Evolutionary conservation across 2,329 filamentous ascomycete species (phyloP).

Genomic region (Microsporum audouinii): DNA sequence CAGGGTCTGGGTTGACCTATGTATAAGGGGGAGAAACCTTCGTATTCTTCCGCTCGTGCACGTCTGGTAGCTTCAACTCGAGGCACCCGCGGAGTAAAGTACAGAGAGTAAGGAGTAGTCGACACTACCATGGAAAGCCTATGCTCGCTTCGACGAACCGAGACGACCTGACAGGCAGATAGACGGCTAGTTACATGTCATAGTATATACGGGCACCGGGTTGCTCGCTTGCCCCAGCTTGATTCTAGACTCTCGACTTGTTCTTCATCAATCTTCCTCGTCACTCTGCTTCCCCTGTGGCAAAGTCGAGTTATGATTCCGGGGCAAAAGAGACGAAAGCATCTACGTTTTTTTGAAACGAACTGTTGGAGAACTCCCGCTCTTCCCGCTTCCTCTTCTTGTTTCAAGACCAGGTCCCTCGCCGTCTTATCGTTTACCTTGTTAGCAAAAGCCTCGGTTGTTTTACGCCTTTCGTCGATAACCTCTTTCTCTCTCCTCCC

Average conservation of each 20-base stretch:
- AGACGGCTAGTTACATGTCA: neutral
- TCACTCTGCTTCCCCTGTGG: neutral
- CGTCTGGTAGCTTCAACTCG: neutral
- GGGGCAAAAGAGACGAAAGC: no score
- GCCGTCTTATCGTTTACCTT: neutral
- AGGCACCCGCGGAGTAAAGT: neutral
- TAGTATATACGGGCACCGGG: neutral
- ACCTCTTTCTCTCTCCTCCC: neutral
- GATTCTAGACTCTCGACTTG: neutral
- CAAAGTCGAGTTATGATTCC: neutral
- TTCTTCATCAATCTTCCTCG: neutral
- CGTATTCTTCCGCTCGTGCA: conserved; percentile 5
- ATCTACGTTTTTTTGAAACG: neutral
- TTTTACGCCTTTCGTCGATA: neutral
- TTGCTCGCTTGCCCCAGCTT: neutral
- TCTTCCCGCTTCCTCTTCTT: neutral
- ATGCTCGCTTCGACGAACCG: neutral
- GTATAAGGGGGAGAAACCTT: neutral
- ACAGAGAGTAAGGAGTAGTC: neutral
- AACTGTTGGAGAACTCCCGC: neutral
- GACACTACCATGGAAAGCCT: neutral
- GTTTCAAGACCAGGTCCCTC: neutral
- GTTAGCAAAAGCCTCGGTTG: neutral
- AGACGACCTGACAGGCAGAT: neutral
- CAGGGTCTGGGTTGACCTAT: neutral